Evolutionary conservation across 768 basidiomycete genomes (phyloP), one percentile per base, ranked within the genome.

Genomic region (Mycena galericulata): DNA sequence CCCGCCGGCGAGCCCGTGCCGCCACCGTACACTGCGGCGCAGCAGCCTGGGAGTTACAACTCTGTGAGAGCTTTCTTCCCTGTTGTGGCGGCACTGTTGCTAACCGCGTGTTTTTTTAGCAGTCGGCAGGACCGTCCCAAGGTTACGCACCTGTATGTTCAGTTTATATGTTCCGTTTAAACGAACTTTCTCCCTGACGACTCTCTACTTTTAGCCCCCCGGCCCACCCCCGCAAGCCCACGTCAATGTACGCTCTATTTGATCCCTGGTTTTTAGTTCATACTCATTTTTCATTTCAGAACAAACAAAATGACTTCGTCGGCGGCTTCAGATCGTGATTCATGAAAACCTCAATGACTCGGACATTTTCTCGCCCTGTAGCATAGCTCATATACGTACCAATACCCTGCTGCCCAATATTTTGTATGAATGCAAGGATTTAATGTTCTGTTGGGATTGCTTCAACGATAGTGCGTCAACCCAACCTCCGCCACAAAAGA

Each of bases 141-240:
- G 29, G 22, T 45, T 65, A 49, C 45, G 36, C 34, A 2, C 32
- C 62, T 1, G 62, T 64, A 22, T 7, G 62, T 64, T 26, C 26
- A 12, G 2, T 4, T 4, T 27, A 32, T 26, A 4, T 46, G 12
- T 0, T 1, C 11, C 34, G 11, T 29, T 17, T 15, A 27, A 27
- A 5, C 14, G 34, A 36, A 36, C 14, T 20, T 27, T 5, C 12
- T 7, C n/a, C 3, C 4, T 41, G 2, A 43, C 36, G 30, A 8
- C 24, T 62, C 41, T 3, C 7, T 27, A 9, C 6, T 10, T 26
- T 17, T 46, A 55, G 62, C 62, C 63, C 3, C 64, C 64, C 6
- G 64, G 64, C 6, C 27, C 64, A 7, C 64, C 64, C 14, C 64
- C 64, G 38, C 55, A 65, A 17, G 64, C 64, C 1, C 64, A 65